A percentile compares a stretch with the other conserved stretches of the same genome.
Evolutionary conservation across 1,284 basidiomycete species (phyloP).

Genomic region (Ustanciosporium gigantosporum): DNA sequence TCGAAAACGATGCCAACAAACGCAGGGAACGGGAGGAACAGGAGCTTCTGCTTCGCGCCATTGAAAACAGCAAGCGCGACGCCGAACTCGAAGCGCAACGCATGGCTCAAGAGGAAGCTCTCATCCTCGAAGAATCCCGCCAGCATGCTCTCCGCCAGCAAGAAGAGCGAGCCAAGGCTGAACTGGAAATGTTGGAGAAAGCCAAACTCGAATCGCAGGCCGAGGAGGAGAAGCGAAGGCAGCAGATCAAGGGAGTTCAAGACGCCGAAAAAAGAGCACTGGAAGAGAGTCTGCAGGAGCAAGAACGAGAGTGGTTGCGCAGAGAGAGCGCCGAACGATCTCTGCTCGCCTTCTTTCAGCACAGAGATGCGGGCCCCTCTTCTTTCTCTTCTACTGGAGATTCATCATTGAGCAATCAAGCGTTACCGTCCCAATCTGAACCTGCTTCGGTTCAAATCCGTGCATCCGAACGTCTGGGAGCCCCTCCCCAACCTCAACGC

Average conservation of each 20-base stretch:
- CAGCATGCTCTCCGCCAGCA: constrained; percentile 21
- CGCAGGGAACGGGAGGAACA: constrained; percentile 31
- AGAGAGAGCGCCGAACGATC: constrained; percentile 32
- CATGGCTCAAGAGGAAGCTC: constrained; percentile 7
- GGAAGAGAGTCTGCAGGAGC: constrained; percentile 28
- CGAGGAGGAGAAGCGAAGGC: constrained; percentile 7
- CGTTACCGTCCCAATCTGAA: neutral
- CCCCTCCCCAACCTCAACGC: neutral
- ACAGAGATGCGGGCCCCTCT: neutral
- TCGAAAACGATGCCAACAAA: constrained; percentile 15
- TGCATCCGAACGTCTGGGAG: too few relatives aligned
- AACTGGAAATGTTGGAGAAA: constrained; percentile 20
- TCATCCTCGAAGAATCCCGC: constrained; percentile 29
- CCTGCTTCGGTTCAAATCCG: neutral
- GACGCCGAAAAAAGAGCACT: constrained; percentile 31
- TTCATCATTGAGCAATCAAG: constrained; percentile 4
- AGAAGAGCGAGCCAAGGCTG: constrained; percentile 9
- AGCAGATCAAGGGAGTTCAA: constrained; percentile 7
- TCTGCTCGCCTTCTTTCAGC: constrained; percentile 17
- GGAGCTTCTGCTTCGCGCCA: constrained; percentile 13
- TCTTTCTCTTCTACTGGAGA: too few relatives aligned
- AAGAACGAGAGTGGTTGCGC: constrained; percentile 38
- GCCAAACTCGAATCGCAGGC: constrained; percentile 15
- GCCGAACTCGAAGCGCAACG: constrained; percentile 11
- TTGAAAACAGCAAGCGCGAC: constrained; percentile 31